Percentiles rank a stretch among this genome's conserved stretches.
Evolutionary conservation across 768 basidiomycete species (phyloP).

Genomic region (Suillus subalutaceus): DNA sequence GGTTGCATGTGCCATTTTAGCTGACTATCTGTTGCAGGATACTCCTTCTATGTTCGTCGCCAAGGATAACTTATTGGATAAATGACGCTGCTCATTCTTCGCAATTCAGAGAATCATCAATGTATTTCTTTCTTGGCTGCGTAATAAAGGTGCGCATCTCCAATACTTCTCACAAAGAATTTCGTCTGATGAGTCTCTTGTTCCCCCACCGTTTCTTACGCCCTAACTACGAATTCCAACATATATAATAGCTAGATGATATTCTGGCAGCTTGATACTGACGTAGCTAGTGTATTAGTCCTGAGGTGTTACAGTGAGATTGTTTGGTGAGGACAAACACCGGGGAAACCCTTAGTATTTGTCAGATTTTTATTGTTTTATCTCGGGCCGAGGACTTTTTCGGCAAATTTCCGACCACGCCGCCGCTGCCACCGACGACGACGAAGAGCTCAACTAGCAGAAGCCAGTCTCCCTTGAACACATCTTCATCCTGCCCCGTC

Average conservation of each 20-base stretch:
- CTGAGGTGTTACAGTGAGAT: slow-evolving; percentile 12
- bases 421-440: slow-evolving; percentile 58
- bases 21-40: slow-evolving; percentile 1
- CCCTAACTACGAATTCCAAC: not conserved
- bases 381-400: slow-evolving; percentile 65
- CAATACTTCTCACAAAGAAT: not conserved
- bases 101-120: slow-evolving; percentile 1
- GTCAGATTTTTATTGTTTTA: slow-evolving; percentile 35
- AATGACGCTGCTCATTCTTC: not conserved
- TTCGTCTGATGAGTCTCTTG: not conserved
- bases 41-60: not conserved
- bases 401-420: slow-evolving; percentile 64
- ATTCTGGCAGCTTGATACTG: slow-evolving; percentile 21
- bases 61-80: not conserved
- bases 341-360: slow-evolving; percentile 29
- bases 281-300: slow-evolving; percentile 22
- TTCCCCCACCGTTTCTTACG: not conserved
- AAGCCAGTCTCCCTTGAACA: slow-evolving; percentile 40
- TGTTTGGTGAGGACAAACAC: slow-evolving; percentile 33
- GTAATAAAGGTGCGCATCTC: slow-evolving; percentile 3
- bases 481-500: slow-evolving; percentile 38
- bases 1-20: not conserved
- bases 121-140: slow-evolving; percentile 4
- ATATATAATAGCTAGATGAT: slow-evolving; percentile 14
- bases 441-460: slow-evolving; percentile 34